phyloP scores from a whole-genome alignment of 371 early-diverging fungal genomes.

The Mucor mucedo region DNA sequence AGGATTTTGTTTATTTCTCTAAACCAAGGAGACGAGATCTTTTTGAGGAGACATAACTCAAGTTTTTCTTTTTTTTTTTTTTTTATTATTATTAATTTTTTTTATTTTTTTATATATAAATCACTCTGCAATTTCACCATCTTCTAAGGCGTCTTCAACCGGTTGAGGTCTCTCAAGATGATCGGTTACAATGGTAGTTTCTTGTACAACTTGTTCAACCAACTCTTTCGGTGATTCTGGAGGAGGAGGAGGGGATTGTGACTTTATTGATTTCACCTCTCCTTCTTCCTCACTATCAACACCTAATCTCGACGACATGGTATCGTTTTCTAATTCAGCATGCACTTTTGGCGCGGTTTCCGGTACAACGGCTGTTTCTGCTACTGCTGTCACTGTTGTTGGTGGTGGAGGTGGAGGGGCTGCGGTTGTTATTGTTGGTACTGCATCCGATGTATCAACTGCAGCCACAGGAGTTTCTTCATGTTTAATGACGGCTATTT shows the following conservation, averaged over 20 bases:
- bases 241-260: constrained; percentile 31
- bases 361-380: background rate
- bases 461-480: background rate
- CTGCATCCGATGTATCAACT: background rate
- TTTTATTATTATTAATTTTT: too few species aligned
- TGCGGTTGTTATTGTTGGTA: too few species aligned
- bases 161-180: background rate
- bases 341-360: background rate
- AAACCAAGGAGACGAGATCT: too few species aligned
- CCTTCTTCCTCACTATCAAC: constrained; percentile 53
- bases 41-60: too few species aligned
- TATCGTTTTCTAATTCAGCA: background rate
- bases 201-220: background rate
- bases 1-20: too few species aligned
- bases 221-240: constrained; percentile 4
- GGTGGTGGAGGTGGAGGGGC: too few species aligned
- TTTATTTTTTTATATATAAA: background rate
- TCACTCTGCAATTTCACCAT: constrained; percentile 46
- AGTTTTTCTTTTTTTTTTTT: too few species aligned
- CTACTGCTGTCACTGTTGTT: too few species aligned
- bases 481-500: background rate
- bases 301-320: constrained; percentile 13
- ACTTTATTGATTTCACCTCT: constrained; percentile 42
- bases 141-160: constrained; percentile 41
- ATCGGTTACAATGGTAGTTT: background rate